Base-by-base conservation (phyloP, 2,329 filamentous ascomycete genomes). In the Claviceps pazoutovae region DNA sequence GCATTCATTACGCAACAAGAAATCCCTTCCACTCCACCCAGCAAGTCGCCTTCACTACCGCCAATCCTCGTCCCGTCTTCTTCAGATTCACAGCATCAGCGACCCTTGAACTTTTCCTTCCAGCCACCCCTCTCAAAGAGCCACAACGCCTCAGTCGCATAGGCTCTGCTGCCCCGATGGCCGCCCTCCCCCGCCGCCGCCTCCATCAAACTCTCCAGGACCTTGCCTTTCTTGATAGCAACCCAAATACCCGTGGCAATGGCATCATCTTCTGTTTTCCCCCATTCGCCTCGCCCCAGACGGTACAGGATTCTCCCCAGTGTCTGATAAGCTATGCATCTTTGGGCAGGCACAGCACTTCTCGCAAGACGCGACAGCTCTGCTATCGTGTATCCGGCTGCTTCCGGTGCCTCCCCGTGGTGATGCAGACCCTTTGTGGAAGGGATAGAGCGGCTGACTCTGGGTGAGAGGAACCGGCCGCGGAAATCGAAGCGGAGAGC, bases 281-380 rank as follows among this genome's bases (percentile, higher is more conserved):
- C 80, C 73, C 77, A 84, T 54, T 82, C 77, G 1, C 80, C 89
- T 48, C 74, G 78, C 0, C 93, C 91, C 0, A 98, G 72, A 8
- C 90, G 75, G 64, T 86, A 97, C 16, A 97, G 67, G 5, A 97
- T 78, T 19, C 93, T 76, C 0, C 93, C 93, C 1, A 97, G 72
- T 0, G 90, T 91, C 68, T 95, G 91, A 67, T 88, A 96, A 0
- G 93, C 88, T 55, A 97, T 78, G 62, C 93, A 96, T 11, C 91
- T 73, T 71, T 98, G 93, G 0, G 86, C 84, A 0, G 93, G 80
- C 19, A 95, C 88, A 0, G 83, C 81, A 51, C 87, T 94, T 37
- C 91, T 78, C 4, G 88, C 82, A 2, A 96, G 75, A 36, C 84
- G 80, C 1, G 88, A 83, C 1, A 98, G 74, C 67, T 98, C 93